phyloP scores from a whole-genome alignment of 202 grass and related monocot genomes.

The Alloteropsis angusta region DNA sequence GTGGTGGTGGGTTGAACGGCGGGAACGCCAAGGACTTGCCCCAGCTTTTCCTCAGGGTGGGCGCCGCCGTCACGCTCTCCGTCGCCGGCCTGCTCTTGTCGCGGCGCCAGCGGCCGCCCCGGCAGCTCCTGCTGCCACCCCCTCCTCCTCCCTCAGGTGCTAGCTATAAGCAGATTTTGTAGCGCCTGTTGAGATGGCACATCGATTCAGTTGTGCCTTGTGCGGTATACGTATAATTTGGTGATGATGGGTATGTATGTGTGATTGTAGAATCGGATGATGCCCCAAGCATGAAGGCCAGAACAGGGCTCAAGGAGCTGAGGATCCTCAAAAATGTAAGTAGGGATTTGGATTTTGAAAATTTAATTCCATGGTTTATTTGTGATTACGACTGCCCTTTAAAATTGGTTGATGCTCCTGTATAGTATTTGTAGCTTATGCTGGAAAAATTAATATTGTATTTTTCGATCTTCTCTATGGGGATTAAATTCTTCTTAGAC shows the following conservation, averaged over 20 bases:
- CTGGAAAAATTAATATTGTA: not conserved
- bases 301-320: slow-evolving; percentile 46
- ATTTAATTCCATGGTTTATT: not conserved
- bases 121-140: slow-evolving; percentile 17
- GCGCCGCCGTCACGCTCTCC: slow-evolving; percentile 44
- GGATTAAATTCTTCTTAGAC: not conserved
- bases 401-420: not conserved
- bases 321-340: slow-evolving; percentile 63
- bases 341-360: not conserved
- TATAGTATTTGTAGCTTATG: not conserved
- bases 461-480: not conserved
- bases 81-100: slow-evolving; percentile 40
- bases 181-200: not conserved
- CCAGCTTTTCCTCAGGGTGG: slow-evolving; percentile 39
- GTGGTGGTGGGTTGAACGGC: slow-evolving; percentile 5
- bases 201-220: not conserved
- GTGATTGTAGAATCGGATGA: slow-evolving; percentile 18
- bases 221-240: not conserved
- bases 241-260: not conserved
- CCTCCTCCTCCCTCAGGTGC: slow-evolving; percentile 32
- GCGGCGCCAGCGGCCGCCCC: slow-evolving; percentile 20
- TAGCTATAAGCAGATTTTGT: not conserved
- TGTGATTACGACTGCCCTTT: not conserved
- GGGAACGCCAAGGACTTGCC: slow-evolving; percentile 30
- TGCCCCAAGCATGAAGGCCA: slow-evolving; percentile 24